A percentile compares a stretch with the other conserved stretches of the same genome.
Conservation (phyloP, 2,329 filamentous ascomycete species). For the Rosellinia necatrix region DNA sequence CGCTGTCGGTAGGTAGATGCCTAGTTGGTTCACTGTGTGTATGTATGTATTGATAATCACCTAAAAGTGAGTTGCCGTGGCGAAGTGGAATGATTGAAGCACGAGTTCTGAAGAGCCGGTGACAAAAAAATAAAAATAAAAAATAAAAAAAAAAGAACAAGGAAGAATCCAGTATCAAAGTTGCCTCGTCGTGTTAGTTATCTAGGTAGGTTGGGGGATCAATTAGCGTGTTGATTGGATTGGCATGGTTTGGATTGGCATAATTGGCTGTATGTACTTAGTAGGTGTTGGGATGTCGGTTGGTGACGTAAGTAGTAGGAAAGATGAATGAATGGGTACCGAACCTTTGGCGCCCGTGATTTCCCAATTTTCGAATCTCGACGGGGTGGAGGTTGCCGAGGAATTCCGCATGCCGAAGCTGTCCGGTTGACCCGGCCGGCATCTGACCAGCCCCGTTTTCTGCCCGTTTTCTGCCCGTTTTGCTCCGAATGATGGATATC, state of each 20-base stretch:
- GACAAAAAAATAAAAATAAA: too few relatives aligned
- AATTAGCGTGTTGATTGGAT: neutral
- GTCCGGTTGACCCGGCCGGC: conserved; percentile 9
- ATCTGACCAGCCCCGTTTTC: conserved; percentile 3
- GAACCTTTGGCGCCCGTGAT: conserved; percentile 5
- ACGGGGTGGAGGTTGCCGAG: conserved; percentile 20
- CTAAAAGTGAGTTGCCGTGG: too few relatives aligned
- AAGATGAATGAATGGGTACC: conserved; percentile 22
- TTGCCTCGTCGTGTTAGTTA: too few relatives aligned
- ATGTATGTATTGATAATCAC: too few relatives aligned
- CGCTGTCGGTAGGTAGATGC: too few relatives aligned
- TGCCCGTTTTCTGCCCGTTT: conserved; percentile 6
- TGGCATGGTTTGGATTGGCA: neutral
- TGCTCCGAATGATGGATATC: conserved; percentile 13
- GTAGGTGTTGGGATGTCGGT: neutral
- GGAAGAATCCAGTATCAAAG: too few relatives aligned
- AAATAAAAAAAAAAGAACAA: too few relatives aligned
- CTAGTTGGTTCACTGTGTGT: too few relatives aligned
- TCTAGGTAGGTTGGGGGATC: too few relatives aligned
- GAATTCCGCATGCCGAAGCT: conserved; percentile 13
- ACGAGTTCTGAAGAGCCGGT: too few relatives aligned
- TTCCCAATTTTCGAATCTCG: conserved; percentile 7
- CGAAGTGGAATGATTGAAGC: too few relatives aligned
- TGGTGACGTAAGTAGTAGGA: conserved; percentile 22
- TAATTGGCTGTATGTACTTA: neutral